Conservation (phyloP, 2,329 filamentous ascomycete genomes). For the Apiospora koreana region DNA sequence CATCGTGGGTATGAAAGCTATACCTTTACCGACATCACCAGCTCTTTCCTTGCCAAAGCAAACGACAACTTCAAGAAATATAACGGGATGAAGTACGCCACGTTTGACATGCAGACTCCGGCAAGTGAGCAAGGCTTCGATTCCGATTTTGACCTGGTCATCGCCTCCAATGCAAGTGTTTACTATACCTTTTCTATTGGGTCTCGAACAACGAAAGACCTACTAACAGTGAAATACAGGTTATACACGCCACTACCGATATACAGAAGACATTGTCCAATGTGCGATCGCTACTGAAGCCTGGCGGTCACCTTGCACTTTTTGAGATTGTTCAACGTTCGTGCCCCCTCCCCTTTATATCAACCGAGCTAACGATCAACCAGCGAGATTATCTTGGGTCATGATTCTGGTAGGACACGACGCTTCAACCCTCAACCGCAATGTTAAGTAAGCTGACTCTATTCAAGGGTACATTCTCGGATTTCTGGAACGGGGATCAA, state of each 20-base stretch:
- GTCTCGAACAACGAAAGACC: too few species aligned
- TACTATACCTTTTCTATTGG: too few species aligned
- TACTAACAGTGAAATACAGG: not conserved
- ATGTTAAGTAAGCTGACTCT: too few species aligned
- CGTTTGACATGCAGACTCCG: slow-evolving; percentile 29
- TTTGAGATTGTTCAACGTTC: too few species aligned
- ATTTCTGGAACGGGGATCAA: not conserved
- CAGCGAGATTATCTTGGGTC: too few species aligned
- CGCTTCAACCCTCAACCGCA: too few species aligned
- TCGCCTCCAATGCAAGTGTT: slow-evolving; percentile 13
- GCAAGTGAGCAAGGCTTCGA: not conserved
- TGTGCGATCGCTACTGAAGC: slow-evolving; percentile 18
- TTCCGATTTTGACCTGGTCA: slow-evolving; percentile 19
- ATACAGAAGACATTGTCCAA: slow-evolving; percentile 18
- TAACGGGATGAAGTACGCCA: slow-evolving; percentile 31
- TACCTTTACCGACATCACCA: not conserved
- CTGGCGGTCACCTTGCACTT: slow-evolving; percentile 15
- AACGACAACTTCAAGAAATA: slow-evolving; percentile 18
- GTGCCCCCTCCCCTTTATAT: too few species aligned
- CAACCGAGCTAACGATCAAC: too few species aligned
- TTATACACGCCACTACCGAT: slow-evolving; percentile 21
- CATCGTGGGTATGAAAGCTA: not conserved
- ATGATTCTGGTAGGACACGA: too few species aligned
- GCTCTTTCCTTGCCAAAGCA: slow-evolving; percentile 18
- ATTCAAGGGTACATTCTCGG: not conserved